These are phyloP conservation scores for Cucumis sativus DNA, from an alignment of 306 rosid species.

Conservation along the genomic window DNA sequence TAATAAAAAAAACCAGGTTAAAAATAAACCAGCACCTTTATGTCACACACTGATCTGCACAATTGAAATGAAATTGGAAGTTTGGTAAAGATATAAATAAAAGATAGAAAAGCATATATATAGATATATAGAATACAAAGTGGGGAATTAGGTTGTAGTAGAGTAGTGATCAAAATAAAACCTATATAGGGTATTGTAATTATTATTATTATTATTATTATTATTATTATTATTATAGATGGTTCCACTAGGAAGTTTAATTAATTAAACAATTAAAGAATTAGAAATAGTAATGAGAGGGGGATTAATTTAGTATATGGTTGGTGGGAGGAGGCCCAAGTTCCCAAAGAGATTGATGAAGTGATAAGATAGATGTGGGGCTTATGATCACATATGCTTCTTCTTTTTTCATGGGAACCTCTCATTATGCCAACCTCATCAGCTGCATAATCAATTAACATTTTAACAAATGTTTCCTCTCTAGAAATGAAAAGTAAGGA, in stretches of 20 bases:
- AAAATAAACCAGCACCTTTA: too few species aligned
- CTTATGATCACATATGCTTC: constrained; percentile 16
- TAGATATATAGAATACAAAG: background rate
- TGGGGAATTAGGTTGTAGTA: background rate
- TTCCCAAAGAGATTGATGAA: constrained; percentile 85
- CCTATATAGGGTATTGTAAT: background rate
- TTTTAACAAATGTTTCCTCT: constrained; percentile 39
- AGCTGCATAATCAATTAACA: constrained; percentile 39
- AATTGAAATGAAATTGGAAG: background rate
- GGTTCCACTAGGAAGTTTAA: background rate
- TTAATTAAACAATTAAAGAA: background rate
- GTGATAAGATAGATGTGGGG: constrained; percentile 53
- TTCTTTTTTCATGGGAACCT: constrained; percentile 34
- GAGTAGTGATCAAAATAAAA: background rate
- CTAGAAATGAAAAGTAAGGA: background rate
- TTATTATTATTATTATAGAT: background rate
- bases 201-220: background rate
- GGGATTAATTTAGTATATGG: background rate
- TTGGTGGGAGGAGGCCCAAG: constrained; percentile 68
- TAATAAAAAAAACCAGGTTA: too few species aligned
- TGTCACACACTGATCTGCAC: background rate
- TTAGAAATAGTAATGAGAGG: background rate
- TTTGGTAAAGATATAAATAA: background rate
- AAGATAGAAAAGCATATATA: background rate
- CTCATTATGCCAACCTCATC: constrained; percentile 18